Percentiles rank a stretch among this genome's conserved stretches.
These are phyloP conservation scores for Astraeus odoratus DNA, from an alignment of 768 basidiomycete genomes.

Conservation along the genomic window DNA sequence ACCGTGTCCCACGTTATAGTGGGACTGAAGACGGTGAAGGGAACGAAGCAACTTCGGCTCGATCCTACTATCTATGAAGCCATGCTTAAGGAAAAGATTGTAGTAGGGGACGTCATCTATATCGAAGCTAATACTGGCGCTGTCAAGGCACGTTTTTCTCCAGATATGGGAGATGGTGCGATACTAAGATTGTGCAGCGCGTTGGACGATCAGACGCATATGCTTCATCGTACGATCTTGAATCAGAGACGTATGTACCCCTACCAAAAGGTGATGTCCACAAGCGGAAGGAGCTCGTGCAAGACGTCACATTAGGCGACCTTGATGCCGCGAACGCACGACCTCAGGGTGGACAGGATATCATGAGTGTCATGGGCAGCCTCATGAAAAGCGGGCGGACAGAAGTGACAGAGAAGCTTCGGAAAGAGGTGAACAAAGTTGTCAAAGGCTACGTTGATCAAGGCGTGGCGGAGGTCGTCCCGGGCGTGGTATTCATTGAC, in stretches of 20 bases:
- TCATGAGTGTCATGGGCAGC: conserved; percentile 96
- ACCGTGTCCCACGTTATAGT: conserved; percentile 97
- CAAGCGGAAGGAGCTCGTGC: conserved; percentile 92
- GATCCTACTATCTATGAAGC: conserved; percentile 97
- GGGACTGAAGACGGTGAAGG: conserved; percentile 88
- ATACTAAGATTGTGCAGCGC: conserved; percentile 42
- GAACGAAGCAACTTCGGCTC: conserved; percentile 89
- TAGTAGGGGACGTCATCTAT: conserved; percentile 95
- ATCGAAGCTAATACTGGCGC: conserved; percentile 92
- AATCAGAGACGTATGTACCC: conserved; percentile 97
- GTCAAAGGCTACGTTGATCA: conserved; percentile 97
- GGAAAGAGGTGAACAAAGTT: conserved; percentile 94
- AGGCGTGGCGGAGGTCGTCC: conserved; percentile 95
- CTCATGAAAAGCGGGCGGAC: conserved; percentile 90
- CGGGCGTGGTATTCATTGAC: conserved; percentile 97
- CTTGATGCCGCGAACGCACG: conserved; percentile 95
- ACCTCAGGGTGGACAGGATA: conserved; percentile 95
- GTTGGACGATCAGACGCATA: conserved; percentile 97
- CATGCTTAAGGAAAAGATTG: conserved; percentile 94
- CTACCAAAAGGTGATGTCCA: conserved; percentile 95
- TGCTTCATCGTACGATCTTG: conserved; percentile 94
- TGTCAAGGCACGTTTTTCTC: conserved; percentile 65
- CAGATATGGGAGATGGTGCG: not conserved
- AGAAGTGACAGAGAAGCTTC: conserved; percentile 94
- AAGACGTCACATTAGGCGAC: conserved; percentile 92